Evolutionary conservation across 2,329 filamentous ascomycete genomes (phyloP), one percentile per base, ranked within the genome.

Genomic region (Talaromyces sp.): DNA sequence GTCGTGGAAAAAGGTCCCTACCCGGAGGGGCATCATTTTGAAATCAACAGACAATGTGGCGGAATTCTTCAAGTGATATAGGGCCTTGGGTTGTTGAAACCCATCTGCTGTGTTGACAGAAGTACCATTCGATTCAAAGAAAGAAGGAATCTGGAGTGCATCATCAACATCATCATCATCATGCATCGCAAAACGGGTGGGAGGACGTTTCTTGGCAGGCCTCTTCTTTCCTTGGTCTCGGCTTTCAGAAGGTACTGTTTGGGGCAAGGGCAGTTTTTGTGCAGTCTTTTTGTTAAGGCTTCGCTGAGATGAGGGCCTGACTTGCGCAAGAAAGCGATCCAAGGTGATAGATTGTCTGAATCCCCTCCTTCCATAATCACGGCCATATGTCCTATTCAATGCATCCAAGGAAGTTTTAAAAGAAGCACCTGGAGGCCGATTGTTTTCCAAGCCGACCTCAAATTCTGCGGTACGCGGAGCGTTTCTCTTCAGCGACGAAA

Each of bases 1-100:
- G 51, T 79, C 72, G 63, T 84, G 82, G 64, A 87, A 87, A 66
- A 80, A 85, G 0, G 82, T 85, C 1, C 81, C 84, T 6, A 75
- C 64, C 8, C 73, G 74, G 7, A 87, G 69, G 28, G 82, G 81
- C 5, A 69, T 69, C 8, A 85, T 71, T 57, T 83, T 82, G 62
- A 87, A 87, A 64, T 82, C 80, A 10, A 76, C 75, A 1, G 83
- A 72, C 65, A 85, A 86, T 23, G 74, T 53, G 14, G 12, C 30
- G n/a, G 74, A 4, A 77, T 77, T 33, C 80, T 81, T 66, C 77
- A 81, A n/a, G 77, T 73, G 36, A 6, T 40, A 40, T 40, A 40
- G 36, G 5, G 36, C 34, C 74, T 78, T 30, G 2, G 87, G 70
- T 1, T 81, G 83, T 61, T 76, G 68, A 66, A 36, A 79, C 65